A percentile compares a stretch with the other conserved stretches of the same genome.
These are phyloP conservation scores for Posidonia australis DNA, from an alignment of 106 monocot species.

Conservation along the genomic window DNA sequence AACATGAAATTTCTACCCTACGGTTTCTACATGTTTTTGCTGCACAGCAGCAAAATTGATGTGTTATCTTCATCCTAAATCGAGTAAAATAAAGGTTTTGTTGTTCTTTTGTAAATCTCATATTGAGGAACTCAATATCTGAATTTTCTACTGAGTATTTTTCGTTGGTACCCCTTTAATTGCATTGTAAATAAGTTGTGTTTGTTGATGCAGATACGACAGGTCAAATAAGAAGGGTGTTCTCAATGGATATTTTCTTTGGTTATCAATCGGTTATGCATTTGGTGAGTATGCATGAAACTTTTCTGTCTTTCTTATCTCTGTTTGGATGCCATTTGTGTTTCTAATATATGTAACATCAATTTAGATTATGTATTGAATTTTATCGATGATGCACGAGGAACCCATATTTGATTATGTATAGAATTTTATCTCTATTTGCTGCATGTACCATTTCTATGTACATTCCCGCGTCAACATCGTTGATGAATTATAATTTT, in stretches of 20 bases:
- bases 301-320: not conserved
- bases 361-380: too few species aligned
- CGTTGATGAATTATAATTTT: not conserved
- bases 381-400: too few species aligned
- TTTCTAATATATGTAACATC: not conserved
- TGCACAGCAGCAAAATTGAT: not conserved
- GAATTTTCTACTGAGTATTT: not conserved
- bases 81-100: too few species aligned
- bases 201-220: slow-evolving; percentile 44
- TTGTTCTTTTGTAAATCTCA: too few species aligned
- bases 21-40: not conserved
- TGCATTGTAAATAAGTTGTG: not conserved
- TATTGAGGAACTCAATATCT: too few species aligned
- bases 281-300: slow-evolving; percentile 34
- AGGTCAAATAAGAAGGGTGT: slow-evolving; percentile 30
- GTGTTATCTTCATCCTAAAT: too few species aligned
- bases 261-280: slow-evolving; percentile 51
- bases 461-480: too few species aligned
- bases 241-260: slow-evolving; percentile 53
- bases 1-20: not conserved
- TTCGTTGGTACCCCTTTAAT: too few species aligned
- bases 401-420: too few species aligned
- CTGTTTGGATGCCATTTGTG: not conserved
- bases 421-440: not conserved
- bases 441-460: too few species aligned